A percentile compares a stretch with the other conserved stretches of the same genome.
Conservation (phyloP, 371 early-diverging fungal species). For the Mucor lusitanicus region DNA sequence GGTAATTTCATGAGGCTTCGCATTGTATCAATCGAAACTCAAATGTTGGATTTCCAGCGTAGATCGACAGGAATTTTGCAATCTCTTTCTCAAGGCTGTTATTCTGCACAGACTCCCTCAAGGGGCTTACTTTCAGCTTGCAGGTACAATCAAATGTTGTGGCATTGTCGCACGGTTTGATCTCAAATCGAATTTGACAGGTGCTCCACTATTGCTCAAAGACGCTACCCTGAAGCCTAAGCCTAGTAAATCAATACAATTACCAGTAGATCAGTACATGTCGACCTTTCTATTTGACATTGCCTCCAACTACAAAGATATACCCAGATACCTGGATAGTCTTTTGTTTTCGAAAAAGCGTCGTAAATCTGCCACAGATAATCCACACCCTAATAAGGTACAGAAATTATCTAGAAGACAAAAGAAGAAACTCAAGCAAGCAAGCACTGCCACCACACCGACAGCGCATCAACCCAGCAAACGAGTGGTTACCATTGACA, state of each 20-base stretch:
- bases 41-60: background rate
- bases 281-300: slow-evolving; percentile 3
- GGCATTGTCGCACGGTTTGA: background rate
- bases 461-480: background rate
- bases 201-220: background rate
- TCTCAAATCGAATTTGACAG: background rate
- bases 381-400: background rate
- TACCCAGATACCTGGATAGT: background rate
- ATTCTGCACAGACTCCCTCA: slow-evolving; percentile 1
- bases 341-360: background rate
- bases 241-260: background rate
- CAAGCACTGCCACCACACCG: background rate
- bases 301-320: background rate
- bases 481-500: background rate
- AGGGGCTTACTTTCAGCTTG: slow-evolving; percentile 12
- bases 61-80: background rate
- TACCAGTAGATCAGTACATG: background rate
- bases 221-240: background rate
- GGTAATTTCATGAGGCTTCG: background rate
- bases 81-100: slow-evolving; percentile 9
- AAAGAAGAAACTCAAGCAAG: background rate
- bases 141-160: slow-evolving; percentile 1
- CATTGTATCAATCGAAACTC: background rate
- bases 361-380: background rate
- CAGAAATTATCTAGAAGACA: slow-evolving; percentile 8